Evolutionary conservation across 2,329 filamentous ascomycete genomes (phyloP), one percentile per base, ranked within the genome.

Genomic region (Scytalidium lignicola): DNA sequence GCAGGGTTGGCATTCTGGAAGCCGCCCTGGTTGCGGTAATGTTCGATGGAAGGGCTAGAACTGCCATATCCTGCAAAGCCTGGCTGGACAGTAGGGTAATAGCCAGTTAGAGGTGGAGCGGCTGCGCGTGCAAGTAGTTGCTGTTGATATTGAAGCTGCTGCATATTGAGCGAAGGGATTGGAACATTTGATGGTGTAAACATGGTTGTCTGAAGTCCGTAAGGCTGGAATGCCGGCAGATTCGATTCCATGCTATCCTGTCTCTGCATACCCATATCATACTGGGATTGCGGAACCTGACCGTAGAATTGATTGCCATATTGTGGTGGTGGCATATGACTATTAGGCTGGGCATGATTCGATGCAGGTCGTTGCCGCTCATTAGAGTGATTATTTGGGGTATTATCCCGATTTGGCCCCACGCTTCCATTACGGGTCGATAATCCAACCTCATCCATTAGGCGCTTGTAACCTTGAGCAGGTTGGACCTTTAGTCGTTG

Each of bases 381-480:
- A 32, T 68, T 63, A 18, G 69, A 67, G 50, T 71, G 68, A 55
- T 67, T 68, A 51, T 70, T 57, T 15, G 52, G 40, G 39, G 45
- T 40, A 29, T 61, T 58, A 15, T 62, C 62, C 41, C 63, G 60
- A 51, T 58, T 62, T 29, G 67, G 62, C 26, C 68, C 65, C 28
- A 62, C 58, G 39, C 65, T 69, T 23, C 67, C 67, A 52, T 70
- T 79, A 41, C 83, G 73, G 22, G 82, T 86, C 5, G 92, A 95
- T 32, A 99, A 73, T 52, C 92, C 91, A 58, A 99, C 93, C 66
- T 99, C 93, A 62, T 99, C 93, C 93, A 99, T 99, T 52, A 99
- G 73, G 47, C 93, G 86, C 77, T 97, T 99, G 74, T 99, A 99
- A 46, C 93, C 93, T 70, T 97, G 93, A 54, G 85, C 87, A 15